Evolutionary conservation across 306 rosid genomes (phyloP), one percentile per base, ranked within the genome.

Genomic region (Rosa rugosa): DNA sequence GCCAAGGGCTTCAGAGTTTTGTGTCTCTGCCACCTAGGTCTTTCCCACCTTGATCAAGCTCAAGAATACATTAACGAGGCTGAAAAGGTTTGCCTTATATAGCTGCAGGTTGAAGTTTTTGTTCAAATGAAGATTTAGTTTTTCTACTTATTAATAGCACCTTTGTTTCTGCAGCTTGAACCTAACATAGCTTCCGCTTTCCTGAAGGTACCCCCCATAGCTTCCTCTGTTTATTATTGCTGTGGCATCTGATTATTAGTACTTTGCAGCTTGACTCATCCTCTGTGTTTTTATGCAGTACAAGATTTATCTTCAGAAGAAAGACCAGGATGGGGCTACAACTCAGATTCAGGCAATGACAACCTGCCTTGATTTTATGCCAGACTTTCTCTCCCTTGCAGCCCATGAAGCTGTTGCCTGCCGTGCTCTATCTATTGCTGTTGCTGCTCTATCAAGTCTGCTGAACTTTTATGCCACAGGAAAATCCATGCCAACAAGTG

Each of bases 341-440:
- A 57, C 70, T 82, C 99, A 92, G 88, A 87, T 95, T 77, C 96
- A 88, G 86, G 97, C 93, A 56, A 91, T 95, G 98, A 77, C 88
- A 36, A 68, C 91, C 9, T 89, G 97, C 92, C 90, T 90, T 56
- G 97, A 92, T 86, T 95, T 95, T 84, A 86, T 85, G 36, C 93
- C 96, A 38, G 97, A 92, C 71, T 95, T 88, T 77, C 89, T 95
- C 81, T 91, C 97, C 75, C 98, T 92, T 76, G 87, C 98, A 69
- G 97, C 99, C 56, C 99, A 95, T 74, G 99, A 95, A 89, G 98
- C 99, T 82, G 89, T 95, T 86, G 99, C 99, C 65, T 92, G 94
- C 89, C 92, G 67, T 72, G 94, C 90, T 86, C 81, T 85, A 83
- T 81, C 96, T 75, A 92, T 95, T 70, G 97, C 98, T 63, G 91